Percentiles rank a stretch among this genome's conserved stretches.
Evolutionary conservation across 2,329 filamentous ascomycete species (phyloP).

Genomic region (Neonectria coccinea): DNA sequence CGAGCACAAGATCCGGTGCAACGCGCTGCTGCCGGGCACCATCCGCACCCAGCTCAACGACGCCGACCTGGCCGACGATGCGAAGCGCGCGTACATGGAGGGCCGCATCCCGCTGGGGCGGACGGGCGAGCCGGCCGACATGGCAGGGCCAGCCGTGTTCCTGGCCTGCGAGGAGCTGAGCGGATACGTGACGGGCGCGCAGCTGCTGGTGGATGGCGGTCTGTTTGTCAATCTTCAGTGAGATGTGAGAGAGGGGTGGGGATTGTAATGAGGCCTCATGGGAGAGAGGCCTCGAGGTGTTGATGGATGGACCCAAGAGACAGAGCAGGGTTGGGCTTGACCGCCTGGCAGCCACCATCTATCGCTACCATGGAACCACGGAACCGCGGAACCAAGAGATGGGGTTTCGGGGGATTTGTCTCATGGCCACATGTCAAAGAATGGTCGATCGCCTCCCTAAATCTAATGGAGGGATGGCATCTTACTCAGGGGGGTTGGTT

Average conservation of each 20-base stretch:
- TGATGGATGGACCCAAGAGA: background rate
- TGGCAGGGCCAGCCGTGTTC: slow-evolving; percentile 88
- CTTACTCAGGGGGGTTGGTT: background rate
- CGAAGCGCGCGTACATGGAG: slow-evolving; percentile 83
- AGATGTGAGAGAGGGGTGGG: slow-evolving; percentile 26
- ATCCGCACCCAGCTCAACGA: slow-evolving; percentile 88
- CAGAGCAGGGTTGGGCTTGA: slow-evolving; percentile 3
- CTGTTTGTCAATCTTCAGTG: slow-evolving; percentile 90
- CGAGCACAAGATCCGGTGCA: slow-evolving; percentile 81
- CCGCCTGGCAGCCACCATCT: background rate
- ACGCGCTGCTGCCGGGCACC: slow-evolving; percentile 85
- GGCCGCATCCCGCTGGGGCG: slow-evolving; percentile 82
- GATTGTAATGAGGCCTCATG: slow-evolving; percentile 22
- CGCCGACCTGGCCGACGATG: slow-evolving; percentile 78
- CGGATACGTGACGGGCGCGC: slow-evolving; percentile 84
- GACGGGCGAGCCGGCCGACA: slow-evolving; percentile 77
- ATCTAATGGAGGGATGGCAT: background rate
- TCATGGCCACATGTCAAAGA: slow-evolving; percentile 9
- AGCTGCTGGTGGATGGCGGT: slow-evolving; percentile 88
- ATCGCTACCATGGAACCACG: background rate
- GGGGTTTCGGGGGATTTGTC: background rate
- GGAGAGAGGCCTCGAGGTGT: slow-evolving; percentile 8
- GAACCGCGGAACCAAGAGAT: background rate
- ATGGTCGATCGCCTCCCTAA: background rate
- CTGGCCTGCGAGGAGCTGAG: slow-evolving; percentile 83